Percentiles rank a stretch among this genome's conserved stretches.
Evolutionary conservation across 2,329 filamentous ascomycete species (phyloP).

Genomic region (Cryphonectria radicalis): DNA sequence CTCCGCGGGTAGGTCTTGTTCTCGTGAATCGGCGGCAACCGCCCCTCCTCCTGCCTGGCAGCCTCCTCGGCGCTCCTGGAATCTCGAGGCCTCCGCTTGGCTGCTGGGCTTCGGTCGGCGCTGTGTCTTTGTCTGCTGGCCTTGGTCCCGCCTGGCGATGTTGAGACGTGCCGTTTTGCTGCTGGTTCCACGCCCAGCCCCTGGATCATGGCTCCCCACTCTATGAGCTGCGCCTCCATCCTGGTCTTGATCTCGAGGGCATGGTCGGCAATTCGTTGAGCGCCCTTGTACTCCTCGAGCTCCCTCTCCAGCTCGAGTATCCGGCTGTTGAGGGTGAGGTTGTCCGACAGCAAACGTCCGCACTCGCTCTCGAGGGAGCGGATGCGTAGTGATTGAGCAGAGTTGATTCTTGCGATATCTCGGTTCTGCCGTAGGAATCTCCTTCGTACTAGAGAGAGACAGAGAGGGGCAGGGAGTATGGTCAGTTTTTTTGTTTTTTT

Average conservation of each 20-base stretch:
- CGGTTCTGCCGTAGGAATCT: conserved; percentile 83
- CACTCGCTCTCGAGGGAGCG: conserved; percentile 77
- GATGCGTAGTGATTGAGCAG: conserved; percentile 76
- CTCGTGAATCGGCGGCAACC: conserved; percentile 71
- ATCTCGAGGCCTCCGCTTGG: conserved; percentile 58
- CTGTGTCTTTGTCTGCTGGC: conserved; percentile 47
- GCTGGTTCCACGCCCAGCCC: conserved; percentile 67
- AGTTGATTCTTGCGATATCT: conserved; percentile 81
- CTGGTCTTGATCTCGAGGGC: conserved; percentile 71
- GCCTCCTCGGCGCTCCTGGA: conserved; percentile 58
- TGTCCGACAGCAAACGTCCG: conserved; percentile 76
- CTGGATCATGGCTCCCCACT: conserved; percentile 70
- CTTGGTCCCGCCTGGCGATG: conserved; percentile 45
- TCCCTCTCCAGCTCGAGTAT: conserved; percentile 72
- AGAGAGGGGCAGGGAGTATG: conserved; percentile 27
- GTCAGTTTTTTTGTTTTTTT: conserved; percentile 12
- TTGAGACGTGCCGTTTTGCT: conserved; percentile 46
- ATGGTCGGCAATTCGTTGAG: conserved; percentile 65
- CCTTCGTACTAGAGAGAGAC: conserved; percentile 65
- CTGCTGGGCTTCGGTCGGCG: conserved; percentile 54
- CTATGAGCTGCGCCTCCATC: conserved; percentile 72
- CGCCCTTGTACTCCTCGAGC: conserved; percentile 64
- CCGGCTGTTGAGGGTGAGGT: conserved; percentile 72
- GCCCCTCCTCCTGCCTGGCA: conserved; percentile 55
- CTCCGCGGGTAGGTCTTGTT: conserved; percentile 68